phyloP scores from a whole-genome alignment of 371 early-diverging fungal species.

The Funneliformis caledonium region DNA sequence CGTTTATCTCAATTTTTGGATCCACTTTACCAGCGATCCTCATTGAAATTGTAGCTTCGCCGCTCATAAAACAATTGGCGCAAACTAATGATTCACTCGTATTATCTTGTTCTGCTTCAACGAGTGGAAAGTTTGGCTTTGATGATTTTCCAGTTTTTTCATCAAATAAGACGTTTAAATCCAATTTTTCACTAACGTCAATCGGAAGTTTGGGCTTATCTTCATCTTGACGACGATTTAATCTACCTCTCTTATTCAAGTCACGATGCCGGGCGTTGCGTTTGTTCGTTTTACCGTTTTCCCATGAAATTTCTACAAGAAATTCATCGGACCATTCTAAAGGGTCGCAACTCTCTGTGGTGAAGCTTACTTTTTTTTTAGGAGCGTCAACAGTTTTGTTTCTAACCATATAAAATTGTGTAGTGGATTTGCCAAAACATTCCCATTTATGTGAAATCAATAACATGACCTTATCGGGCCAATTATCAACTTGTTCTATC shows the following conservation, averaged over 20 bases:
- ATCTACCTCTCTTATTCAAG: not conserved
- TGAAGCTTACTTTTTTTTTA: not conserved
- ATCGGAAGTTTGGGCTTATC: not conserved
- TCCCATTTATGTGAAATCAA: slow-evolving; percentile 9
- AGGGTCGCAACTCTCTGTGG: not conserved
- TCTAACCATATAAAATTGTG: slow-evolving; percentile 19
- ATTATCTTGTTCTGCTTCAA: not conserved
- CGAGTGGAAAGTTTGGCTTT: slow-evolving; percentile 7
- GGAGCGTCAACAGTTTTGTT: not conserved
- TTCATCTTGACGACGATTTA: not conserved
- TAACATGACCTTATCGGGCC: slow-evolving; percentile 31
- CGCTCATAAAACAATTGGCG: slow-evolving; percentile 8
- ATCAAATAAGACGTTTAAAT: slow-evolving; percentile 21
- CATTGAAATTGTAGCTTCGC: slow-evolving; percentile 10
- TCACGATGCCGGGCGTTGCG: not conserved
- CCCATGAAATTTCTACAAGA: slow-evolving; percentile 14
- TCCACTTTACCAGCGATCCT: not conserved
- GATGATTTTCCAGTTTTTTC: slow-evolving; percentile 11
- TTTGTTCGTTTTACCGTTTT: not conserved
- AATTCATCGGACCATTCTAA: slow-evolving; percentile 7
- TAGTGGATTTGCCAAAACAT: slow-evolving; percentile 16
- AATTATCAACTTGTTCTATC: not conserved
- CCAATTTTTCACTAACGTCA: not conserved
- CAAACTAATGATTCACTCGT: not conserved
- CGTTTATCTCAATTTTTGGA: not conserved